Conservation (phyloP, 164 flowering plant genomes). For the Hamamelis virginiana region DNA sequence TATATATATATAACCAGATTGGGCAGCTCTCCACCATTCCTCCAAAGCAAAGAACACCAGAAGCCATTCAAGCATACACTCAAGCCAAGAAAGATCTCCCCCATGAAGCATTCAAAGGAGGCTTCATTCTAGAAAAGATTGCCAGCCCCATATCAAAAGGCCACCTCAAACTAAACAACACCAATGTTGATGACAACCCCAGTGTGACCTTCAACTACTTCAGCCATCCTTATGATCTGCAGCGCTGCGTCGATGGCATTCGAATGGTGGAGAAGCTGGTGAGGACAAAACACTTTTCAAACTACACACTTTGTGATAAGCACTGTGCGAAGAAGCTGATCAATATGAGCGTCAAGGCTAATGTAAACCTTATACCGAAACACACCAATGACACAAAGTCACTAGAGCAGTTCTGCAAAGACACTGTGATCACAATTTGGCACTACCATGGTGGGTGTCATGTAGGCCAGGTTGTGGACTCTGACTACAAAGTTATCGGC, state of each 20-base stretch:
- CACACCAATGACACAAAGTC: slow-evolving; percentile 65
- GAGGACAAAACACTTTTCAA: slow-evolving; percentile 39
- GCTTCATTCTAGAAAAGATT: slow-evolving; percentile 80
- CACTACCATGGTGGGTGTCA: slow-evolving; percentile 92
- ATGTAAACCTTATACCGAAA: slow-evolving; percentile 77
- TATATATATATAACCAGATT: slow-evolving; percentile 42
- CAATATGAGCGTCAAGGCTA: slow-evolving; percentile 66
- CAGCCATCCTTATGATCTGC: slow-evolving; percentile 63
- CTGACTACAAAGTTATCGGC: slow-evolving; percentile 55
- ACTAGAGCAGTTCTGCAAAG: slow-evolving; percentile 77
- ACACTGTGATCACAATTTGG: slow-evolving; percentile 89
- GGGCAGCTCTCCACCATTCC: slow-evolving; percentile 86
- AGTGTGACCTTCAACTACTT: slow-evolving; percentile 91
- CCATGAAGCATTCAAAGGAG: slow-evolving; percentile 72
- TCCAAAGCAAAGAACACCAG: slow-evolving; percentile 53
- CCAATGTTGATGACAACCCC: slow-evolving; percentile 71
- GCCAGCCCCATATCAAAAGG: slow-evolving; percentile 69
- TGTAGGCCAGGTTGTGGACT: slow-evolving; percentile 63
- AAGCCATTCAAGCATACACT: slow-evolving; percentile 40
- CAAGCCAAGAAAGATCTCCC: slow-evolving; percentile 47
- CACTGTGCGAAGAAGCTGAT: slow-evolving; percentile 45
- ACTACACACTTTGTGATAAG: slow-evolving; percentile 39
- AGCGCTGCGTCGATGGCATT: slow-evolving; percentile 72
- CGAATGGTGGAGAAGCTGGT: slow-evolving; percentile 52
- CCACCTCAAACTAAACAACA: slow-evolving; percentile 49